Evolutionary conservation across 169 alveolate species (phyloP).

Genomic region (Cryptosporidium sp.): DNA sequence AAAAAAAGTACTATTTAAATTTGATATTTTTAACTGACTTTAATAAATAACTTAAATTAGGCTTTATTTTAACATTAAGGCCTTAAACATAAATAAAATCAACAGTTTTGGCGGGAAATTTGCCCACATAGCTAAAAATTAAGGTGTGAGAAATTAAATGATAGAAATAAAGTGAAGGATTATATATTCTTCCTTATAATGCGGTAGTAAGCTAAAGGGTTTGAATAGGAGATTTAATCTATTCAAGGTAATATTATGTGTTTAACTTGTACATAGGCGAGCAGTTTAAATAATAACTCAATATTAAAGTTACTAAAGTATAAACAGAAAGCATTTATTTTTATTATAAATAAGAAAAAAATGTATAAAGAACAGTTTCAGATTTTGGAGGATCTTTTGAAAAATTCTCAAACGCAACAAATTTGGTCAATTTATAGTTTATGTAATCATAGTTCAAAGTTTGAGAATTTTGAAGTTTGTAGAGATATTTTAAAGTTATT

Average conservation of each 20-base stretch:
- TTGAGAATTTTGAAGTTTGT: conserved; percentile 20
- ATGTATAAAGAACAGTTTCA: conserved; percentile 30
- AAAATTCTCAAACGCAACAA: not conserved
- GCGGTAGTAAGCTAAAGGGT: too few relatives aligned
- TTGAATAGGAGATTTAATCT: not conserved
- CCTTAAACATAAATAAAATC: not conserved
- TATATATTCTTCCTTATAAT: not conserved
- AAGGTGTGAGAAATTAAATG: not conserved
- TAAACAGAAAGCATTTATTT: not conserved
- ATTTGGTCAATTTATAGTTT: conserved; percentile 63
- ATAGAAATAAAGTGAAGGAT: not conserved
- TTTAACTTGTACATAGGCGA: not conserved
- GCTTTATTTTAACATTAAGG: not conserved
- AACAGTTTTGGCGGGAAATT: not conserved
- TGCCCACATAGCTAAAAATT: not conserved
- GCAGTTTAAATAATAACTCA: not conserved
- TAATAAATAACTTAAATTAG: too few relatives aligned
- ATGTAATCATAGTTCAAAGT: conserved; percentile 33
- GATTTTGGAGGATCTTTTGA: conserved; percentile 16
- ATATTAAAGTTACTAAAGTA: not conserved
- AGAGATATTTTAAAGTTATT: conserved; percentile 2
- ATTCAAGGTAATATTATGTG: not conserved
- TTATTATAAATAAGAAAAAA: not conserved
- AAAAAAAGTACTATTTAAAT: too few relatives aligned
- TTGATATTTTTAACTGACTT: too few relatives aligned